Evolutionary conservation across 192 early-diverging fungal genomes (phyloP).

Genomic region (Backusella morwellensis): DNA sequence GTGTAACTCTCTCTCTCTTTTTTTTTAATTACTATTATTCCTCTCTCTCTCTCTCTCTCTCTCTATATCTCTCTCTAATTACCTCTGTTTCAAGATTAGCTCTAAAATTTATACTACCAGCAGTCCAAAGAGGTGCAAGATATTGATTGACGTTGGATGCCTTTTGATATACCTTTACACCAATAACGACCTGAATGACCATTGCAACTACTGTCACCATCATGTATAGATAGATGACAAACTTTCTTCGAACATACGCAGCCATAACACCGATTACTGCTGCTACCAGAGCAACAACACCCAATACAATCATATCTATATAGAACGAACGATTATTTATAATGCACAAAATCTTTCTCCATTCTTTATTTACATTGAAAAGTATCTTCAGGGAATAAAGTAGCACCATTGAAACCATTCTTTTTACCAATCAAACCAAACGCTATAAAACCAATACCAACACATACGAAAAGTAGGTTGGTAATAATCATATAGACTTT

Average conservation of each 20-base stretch:
- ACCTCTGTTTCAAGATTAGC: slow-evolving; percentile 22
- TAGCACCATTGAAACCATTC: slow-evolving; percentile 22
- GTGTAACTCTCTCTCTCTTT: neutral
- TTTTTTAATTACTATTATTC: neutral
- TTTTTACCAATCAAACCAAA: slow-evolving; percentile 24
- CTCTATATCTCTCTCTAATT: neutral
- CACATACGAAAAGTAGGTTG: slow-evolving; percentile 25
- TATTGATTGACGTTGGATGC: slow-evolving; percentile 17
- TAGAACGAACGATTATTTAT: neutral
- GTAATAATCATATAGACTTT: slow-evolving; percentile 26
- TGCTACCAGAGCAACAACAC: slow-evolving; percentile 22
- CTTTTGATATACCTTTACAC: slow-evolving; percentile 24
- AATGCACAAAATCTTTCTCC: neutral
- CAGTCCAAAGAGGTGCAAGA: slow-evolving; percentile 20
- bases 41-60: neutral
- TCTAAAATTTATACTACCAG: slow-evolving; percentile 6
- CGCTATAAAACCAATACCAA: slow-evolving; percentile 23
- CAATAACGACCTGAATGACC: slow-evolving; percentile 23
- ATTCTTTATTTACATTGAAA: slow-evolving; percentile 17
- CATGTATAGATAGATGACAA: slow-evolving; percentile 17
- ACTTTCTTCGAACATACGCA: slow-evolving; percentile 13
- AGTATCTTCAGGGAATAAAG: slow-evolving; percentile 19
- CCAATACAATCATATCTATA: slow-evolving; percentile 23
- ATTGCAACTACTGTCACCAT: slow-evolving; percentile 14
- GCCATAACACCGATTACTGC: slow-evolving; percentile 14